A percentile compares a stretch with the other conserved stretches of the same genome.
phyloP scores from a whole-genome alignment of 345 rosid genomes.

The Geranium rotundifolium region DNA sequence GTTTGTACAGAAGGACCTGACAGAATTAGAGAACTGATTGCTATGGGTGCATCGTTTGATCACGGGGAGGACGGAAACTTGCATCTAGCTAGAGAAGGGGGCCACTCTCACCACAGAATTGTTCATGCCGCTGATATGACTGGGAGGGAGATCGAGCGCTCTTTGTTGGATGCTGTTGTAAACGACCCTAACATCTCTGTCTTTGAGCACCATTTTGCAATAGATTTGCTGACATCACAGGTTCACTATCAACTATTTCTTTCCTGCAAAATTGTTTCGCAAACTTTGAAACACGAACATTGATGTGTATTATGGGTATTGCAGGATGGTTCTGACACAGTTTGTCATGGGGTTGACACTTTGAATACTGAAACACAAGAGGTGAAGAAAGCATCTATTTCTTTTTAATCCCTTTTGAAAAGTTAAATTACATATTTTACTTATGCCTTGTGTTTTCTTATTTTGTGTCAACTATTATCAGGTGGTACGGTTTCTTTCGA shows the following conservation, averaged over 20 bases:
- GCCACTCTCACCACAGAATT: conserved; percentile 86
- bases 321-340: conserved; percentile 62
- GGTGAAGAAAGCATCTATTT: conserved; percentile 30
- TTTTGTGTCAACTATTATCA: conserved; percentile 14
- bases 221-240: conserved; percentile 89
- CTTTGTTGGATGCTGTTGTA: conserved; percentile 68
- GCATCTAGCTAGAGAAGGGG: conserved; percentile 95
- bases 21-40: conserved; percentile 76
- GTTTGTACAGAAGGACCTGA: conserved; percentile 98
- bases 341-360: conserved; percentile 86
- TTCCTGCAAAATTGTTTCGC: neutral
- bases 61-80: conserved; percentile 91
- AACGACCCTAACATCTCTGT: conserved; percentile 66
- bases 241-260: conserved; percentile 18
- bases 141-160: conserved; percentile 94
- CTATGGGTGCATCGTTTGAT: conserved; percentile 93
- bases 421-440: conserved; percentile 4
- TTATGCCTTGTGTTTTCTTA: neutral
- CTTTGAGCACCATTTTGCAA: conserved; percentile 81
- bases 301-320: conserved; percentile 13
- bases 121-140: conserved; percentile 99
- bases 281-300: neutral
- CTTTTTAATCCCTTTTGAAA: neutral
- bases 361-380: conserved; percentile 67
- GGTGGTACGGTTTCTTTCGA: conserved; percentile 82